These are phyloP conservation scores for Phytophthora pinifolia DNA, from an alignment of 352 stramenopile genomes.

Conservation along the genomic window DNA sequence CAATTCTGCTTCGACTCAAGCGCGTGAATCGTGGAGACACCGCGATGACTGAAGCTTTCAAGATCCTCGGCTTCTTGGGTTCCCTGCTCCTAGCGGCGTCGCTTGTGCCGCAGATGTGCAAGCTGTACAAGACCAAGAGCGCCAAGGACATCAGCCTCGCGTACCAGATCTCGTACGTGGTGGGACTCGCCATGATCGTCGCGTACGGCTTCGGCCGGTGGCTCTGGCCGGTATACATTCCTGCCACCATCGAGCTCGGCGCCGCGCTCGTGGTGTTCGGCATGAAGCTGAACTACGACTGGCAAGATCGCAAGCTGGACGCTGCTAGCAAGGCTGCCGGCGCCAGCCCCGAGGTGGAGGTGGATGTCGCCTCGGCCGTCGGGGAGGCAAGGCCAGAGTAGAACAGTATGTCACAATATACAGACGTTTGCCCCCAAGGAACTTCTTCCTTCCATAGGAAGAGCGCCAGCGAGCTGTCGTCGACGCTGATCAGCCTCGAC, in stretches of 20 bases:
- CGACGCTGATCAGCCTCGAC: too few species aligned
- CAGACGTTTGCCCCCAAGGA: too few species aligned
- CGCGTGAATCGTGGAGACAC: background rate
- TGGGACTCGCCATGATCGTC: slow-evolving; percentile 41
- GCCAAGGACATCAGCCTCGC: slow-evolving; percentile 48
- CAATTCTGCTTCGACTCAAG: slow-evolving; percentile 13
- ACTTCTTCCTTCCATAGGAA: too few species aligned
- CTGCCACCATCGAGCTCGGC: slow-evolving; percentile 41
- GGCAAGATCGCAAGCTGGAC: slow-evolving; percentile 16
- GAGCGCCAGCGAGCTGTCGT: too few species aligned
- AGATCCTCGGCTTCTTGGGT: slow-evolving; percentile 49
- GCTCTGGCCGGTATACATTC: slow-evolving; percentile 64
- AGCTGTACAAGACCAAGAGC: slow-evolving; percentile 57
- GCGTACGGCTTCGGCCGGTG: slow-evolving; percentile 47
- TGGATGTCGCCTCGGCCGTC: slow-evolving; percentile 21
- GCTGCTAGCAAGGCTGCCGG: slow-evolving; percentile 14
- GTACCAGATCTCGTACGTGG: slow-evolving; percentile 45
- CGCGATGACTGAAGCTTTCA: slow-evolving; percentile 30
- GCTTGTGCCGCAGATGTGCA: slow-evolving; percentile 48
- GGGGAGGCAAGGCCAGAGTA: background rate
- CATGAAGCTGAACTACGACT: slow-evolving; percentile 53
- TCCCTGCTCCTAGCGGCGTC: slow-evolving; percentile 44
- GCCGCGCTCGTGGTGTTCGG: slow-evolving; percentile 36
- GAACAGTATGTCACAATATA: too few species aligned
- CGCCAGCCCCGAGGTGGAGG: slow-evolving; percentile 24